phyloP scores from a whole-genome alignment of 352 stramenopile genomes.

The Globisporangium solare region DNA sequence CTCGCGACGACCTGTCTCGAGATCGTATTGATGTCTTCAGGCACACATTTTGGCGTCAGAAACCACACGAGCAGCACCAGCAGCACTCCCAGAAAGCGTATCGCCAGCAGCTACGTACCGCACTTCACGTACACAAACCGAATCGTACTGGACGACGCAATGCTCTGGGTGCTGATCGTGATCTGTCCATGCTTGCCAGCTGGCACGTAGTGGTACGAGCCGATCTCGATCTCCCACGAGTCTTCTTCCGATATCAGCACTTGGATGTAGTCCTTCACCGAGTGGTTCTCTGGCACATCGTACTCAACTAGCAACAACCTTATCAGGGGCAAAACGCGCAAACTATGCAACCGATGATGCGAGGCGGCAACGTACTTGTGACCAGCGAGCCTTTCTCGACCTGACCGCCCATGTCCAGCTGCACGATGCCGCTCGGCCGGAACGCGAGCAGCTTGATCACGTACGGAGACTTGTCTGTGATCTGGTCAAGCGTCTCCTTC shows the following conservation, averaged over 20 bases:
- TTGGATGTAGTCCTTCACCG: conserved; percentile 83
- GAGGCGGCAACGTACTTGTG: conserved; percentile 39
- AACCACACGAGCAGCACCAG: not conserved
- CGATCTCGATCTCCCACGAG: conserved; percentile 67
- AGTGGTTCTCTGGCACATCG: conserved; percentile 77
- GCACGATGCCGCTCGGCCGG: conserved; percentile 75
- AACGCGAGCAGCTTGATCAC: conserved; percentile 75
- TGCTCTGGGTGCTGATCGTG: conserved; percentile 73
- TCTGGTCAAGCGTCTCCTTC: conserved; percentile 64
- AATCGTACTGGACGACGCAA: conserved; percentile 57
- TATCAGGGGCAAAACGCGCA: not conserved
- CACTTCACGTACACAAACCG: conserved; percentile 86
- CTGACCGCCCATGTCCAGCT: conserved; percentile 78
- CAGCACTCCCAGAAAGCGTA: not conserved
- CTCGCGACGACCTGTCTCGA: conserved; percentile 77
- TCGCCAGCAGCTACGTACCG: conserved; percentile 19
- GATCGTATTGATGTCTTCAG: conserved; percentile 81
- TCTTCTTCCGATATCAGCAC: conserved; percentile 73
- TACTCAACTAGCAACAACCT: conserved; percentile 54
- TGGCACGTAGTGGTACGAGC: conserved; percentile 73
- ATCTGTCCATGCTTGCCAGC: conserved; percentile 57
- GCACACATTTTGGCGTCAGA: not conserved
- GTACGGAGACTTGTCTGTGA: conserved; percentile 60
- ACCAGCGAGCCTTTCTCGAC: conserved; percentile 83
- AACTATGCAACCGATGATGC: not conserved